Conservation (phyloP, 345 rosid species). For the Turritis glabra region DNA sequence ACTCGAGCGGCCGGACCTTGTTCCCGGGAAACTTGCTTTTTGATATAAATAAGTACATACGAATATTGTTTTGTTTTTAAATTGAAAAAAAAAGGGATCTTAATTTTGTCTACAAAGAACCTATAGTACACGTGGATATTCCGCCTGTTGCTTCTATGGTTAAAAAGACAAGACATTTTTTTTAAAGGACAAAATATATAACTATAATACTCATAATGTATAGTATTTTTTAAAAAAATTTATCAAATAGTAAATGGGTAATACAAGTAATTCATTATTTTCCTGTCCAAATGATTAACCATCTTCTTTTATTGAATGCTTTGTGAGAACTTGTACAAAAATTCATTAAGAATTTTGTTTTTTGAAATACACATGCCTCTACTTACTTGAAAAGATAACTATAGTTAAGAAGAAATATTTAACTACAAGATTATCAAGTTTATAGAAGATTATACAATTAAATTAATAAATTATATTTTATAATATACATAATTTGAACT, state of each 20-base stretch:
- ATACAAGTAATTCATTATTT: not conserved
- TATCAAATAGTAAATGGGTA: not conserved
- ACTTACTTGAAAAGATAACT: not conserved
- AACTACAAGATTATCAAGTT: not conserved
- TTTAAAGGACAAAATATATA: not conserved
- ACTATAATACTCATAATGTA: not conserved
- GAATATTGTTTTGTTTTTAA: slow-evolving; percentile 11
- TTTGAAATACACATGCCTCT: not conserved
- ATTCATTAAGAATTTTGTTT: not conserved
- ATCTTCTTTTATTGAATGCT: not conserved
- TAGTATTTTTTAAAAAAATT: not conserved
- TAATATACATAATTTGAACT: not conserved
- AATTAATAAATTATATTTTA: not conserved
- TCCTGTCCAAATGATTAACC: not conserved
- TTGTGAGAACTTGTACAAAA: not conserved
- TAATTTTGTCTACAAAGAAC: slow-evolving; percentile 16
- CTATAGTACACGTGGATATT: slow-evolving; percentile 38
- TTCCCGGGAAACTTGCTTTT: slow-evolving; percentile 39
- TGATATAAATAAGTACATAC: slow-evolving; percentile 10
- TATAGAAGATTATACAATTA: not conserved
- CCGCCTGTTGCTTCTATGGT: slow-evolving; percentile 9
- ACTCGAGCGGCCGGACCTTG: slow-evolving; percentile 44
- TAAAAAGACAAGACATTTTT: not conserved
- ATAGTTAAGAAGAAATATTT: not conserved
- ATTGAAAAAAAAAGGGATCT: not conserved